Percentiles rank a stretch among this genome's conserved stretches.
Evolutionary conservation across 1,284 basidiomycete species (phyloP).

Genomic region (Fomitopsis pinicola): DNA sequence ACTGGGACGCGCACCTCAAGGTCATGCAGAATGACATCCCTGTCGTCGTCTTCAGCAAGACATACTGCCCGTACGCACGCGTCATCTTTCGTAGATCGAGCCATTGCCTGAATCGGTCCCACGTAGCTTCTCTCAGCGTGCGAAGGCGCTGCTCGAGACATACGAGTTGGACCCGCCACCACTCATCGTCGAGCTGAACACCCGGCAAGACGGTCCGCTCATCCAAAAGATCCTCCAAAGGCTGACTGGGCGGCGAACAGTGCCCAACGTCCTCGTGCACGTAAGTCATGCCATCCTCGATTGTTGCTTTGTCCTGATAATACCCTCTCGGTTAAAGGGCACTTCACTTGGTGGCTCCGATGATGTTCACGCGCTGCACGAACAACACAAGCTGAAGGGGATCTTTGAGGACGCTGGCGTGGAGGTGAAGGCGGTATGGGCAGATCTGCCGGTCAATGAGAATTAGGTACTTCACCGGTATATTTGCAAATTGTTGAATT

Average conservation of each 20-base stretch:
- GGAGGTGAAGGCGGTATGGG: slow-evolving; percentile 18
- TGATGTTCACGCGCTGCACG: slow-evolving; percentile 50
- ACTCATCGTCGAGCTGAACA: slow-evolving; percentile 71
- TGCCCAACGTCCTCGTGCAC: slow-evolving; percentile 68
- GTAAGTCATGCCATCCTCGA: slow-evolving; percentile 8
- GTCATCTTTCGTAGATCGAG: not conserved
- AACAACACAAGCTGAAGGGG: slow-evolving; percentile 36
- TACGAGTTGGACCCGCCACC: slow-evolving; percentile 70
- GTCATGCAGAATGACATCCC: slow-evolving; percentile 51
- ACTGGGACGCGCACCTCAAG: slow-evolving; percentile 46
- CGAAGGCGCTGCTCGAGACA: slow-evolving; percentile 62
- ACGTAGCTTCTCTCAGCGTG: slow-evolving; percentile 58
- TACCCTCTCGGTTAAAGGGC: slow-evolving; percentile 31
- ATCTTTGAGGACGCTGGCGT: slow-evolving; percentile 43
- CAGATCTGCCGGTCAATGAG: not conserved
- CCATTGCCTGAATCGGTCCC: not conserved
- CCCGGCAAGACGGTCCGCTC: slow-evolving; percentile 59
- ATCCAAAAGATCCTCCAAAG: slow-evolving; percentile 66
- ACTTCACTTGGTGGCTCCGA: slow-evolving; percentile 72
- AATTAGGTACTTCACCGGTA: not conserved
- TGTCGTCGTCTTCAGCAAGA: slow-evolving; percentile 80
- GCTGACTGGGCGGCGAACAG: slow-evolving; percentile 63
- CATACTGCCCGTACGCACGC: slow-evolving; percentile 60
- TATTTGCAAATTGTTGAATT: not conserved
- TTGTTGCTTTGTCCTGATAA: not conserved